Conservation (phyloP, 176 grass and related monocot species). For the Carex scoparia region DNA sequence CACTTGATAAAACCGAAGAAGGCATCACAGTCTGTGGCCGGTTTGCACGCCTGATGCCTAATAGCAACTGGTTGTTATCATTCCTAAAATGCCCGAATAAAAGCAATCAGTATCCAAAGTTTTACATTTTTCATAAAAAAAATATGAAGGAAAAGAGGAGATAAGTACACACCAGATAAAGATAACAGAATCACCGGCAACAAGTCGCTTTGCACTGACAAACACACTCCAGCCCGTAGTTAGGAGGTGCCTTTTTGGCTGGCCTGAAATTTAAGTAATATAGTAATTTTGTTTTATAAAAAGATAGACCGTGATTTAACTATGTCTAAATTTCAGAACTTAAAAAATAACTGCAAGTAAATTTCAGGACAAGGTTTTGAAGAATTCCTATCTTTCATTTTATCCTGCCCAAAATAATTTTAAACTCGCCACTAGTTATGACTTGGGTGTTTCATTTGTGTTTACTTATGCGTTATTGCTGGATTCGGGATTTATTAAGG, state of each 20-base stretch:
- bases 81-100: slow-evolving; percentile 47
- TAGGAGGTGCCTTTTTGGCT: slow-evolving; percentile 93
- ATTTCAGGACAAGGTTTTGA: background rate
- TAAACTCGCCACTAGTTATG: background rate
- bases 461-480: background rate
- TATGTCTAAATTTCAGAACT: background rate
- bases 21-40: slow-evolving; percentile 85
- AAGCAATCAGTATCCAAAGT: slow-evolving; percentile 9
- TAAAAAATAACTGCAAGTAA: background rate
- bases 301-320: background rate
- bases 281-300: background rate
- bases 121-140: background rate
- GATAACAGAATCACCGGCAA: slow-evolving; percentile 89
- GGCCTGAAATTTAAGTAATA: slow-evolving; percentile 43
- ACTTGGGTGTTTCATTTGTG: slow-evolving; percentile 1
- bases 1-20: slow-evolving; percentile 84
- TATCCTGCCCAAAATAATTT: background rate
- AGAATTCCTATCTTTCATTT: background rate
- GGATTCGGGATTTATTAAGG: background rate
- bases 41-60: slow-evolving; percentile 86
- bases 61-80: slow-evolving; percentile 81
- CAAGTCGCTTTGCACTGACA: slow-evolving; percentile 79
- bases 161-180: slow-evolving; percentile 73
- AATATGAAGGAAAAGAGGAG: background rate
- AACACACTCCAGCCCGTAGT: slow-evolving; percentile 98